Base-by-base conservation (phyloP, 345 rosid species). In the Linum trigynum region DNA sequence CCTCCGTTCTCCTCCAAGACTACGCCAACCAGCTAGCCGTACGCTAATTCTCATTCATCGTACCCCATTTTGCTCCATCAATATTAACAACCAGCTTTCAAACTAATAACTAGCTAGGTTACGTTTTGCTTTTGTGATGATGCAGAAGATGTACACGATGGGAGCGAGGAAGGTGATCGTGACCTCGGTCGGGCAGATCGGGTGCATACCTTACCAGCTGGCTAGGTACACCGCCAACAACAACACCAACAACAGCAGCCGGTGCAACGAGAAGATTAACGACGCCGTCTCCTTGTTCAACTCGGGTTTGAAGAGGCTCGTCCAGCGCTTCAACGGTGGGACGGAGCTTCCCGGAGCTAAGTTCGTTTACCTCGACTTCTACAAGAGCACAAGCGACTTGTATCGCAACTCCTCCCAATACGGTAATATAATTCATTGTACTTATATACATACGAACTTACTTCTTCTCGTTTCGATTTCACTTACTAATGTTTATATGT, bases 161-260 rank as follows among this genome's bases (percentile, higher is more conserved):
- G 98, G 98, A 67, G 95, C 90, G 2, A 74, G 92, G 9, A 92
- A 89, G 74, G 79, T 92, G 71, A 81, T 92, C 0, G 91, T 89
- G 51, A 84, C 87, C 0, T 85, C 77, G 42, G 75, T 92, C 5
- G 98, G 98, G 17, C 90, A 81, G 69, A 87, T 92, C 6, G 98
- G 97, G 0, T 89, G 98, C 85, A 92, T 92, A 67, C 97, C 98
- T 1, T 92, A 89, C 67, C 74, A 92, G 74, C 87, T 92, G 1
- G 97, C 98, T 11, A 64, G 96, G 23, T 87, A 78, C 37, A 77
- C 69, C 38, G 77, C 81, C 2, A 48, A 10, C 53, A 48, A 48
- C 53, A 48, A 48, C 15, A 48, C 12, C 53, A 48, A 43, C 50
- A 43, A 43, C 9, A 43, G 10, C 10, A 84, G 73, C 66, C 74